Base-by-base conservation (phyloP, 2,329 filamentous ascomycete species). In the Epichloe sp. region DNA sequence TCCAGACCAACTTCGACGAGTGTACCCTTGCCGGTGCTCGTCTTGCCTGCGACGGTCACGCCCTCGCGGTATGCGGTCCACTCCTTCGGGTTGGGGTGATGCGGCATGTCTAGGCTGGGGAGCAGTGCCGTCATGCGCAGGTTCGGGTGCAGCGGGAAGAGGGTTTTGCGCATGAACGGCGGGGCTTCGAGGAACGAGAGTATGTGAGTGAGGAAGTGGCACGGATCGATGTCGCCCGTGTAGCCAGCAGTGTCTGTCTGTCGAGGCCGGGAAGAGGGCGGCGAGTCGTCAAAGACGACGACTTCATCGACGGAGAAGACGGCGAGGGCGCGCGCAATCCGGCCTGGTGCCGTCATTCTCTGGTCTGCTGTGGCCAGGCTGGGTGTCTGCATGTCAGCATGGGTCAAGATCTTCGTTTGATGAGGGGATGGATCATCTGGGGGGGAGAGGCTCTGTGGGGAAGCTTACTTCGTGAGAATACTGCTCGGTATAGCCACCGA, bases 301-400 rank as follows among this genome's bases (percentile, higher is more conserved):
- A 94, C 76, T 68, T 95, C 88, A 63, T 95, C 88, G 57, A 95
- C 77, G 60, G 80, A 84, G 68, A 93, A 94, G 55, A 94, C 83
- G 54, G 86, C 85, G 48, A 88, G 77, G 36, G 87, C 86, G 49
- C 88, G 85, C 5, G 88, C 88, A 49, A 95, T 82, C 56, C 85
- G 82, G 7, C 85, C 86, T 1, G 83, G 84, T 46, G 86, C 74
- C 46, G 77, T 75, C 37, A 84, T 88, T 63, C 88, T 84, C 62
- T 87, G 82, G 54, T 94, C 87, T 55, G 83, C 80, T 10, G 83
- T 85, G 52, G 79, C 73, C 38, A 83, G 81, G 63, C 85, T 89
- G 58, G 47, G 4, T 11, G 14, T 4, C 7, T 23, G 36, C 31
- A 53, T 41, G 54, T 51, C 1, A 44, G 17, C 5, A 21, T 21